Conservation (phyloP, 176 grass and related monocot genomes). For the Oryza rufipogon region DNA sequence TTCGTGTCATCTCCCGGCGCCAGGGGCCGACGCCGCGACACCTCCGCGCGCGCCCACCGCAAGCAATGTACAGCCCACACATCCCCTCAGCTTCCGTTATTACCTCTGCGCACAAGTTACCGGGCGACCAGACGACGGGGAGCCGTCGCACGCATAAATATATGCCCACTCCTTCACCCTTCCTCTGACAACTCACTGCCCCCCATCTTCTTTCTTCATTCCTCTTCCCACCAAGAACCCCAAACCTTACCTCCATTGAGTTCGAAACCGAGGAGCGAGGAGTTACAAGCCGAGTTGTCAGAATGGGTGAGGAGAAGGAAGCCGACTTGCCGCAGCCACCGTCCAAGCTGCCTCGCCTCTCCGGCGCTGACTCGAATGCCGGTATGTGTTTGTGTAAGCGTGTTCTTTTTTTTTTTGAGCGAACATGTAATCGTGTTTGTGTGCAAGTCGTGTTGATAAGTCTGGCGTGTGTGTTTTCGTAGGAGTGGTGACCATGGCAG, state of each 20-base stretch:
- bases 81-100: conserved; percentile 38
- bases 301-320: conserved; percentile 53
- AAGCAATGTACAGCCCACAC: conserved; percentile 19
- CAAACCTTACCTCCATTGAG: not conserved
- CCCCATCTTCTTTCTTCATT: not conserved
- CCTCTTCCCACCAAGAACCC: conserved; percentile 33
- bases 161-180: conserved; percentile 33
- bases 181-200: conserved; percentile 33
- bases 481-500: conserved; percentile 76
- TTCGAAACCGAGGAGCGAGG: not conserved
- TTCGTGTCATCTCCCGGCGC: conserved; percentile 34
- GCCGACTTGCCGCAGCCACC: conserved; percentile 57
- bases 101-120: conserved; percentile 26
- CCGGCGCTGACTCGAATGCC: conserved; percentile 38
- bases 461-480: not conserved
- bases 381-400: conserved; percentile 31
- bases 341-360: conserved; percentile 70
- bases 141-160: conserved; percentile 44
- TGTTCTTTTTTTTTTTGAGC: not conserved
- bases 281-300: not conserved
- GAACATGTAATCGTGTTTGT: not conserved
- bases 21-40: conserved; percentile 6
- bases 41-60: conserved; percentile 31
- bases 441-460: not conserved
- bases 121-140: conserved; percentile 28